Evolutionary conservation across 768 basidiomycete species (phyloP).

Genomic region (Basidioascus undulatus): DNA sequence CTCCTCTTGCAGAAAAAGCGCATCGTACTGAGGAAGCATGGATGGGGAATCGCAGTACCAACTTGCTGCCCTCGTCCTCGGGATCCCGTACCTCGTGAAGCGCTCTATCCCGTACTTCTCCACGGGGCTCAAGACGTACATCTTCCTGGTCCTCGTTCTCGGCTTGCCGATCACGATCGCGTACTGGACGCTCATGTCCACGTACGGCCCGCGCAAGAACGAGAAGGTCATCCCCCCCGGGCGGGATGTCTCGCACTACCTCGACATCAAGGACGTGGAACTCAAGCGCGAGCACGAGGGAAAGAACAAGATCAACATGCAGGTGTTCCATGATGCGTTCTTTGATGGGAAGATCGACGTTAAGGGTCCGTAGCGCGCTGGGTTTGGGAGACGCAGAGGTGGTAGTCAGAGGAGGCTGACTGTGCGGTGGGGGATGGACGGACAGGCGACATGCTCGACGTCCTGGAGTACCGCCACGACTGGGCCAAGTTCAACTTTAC

Average conservation of each 20-base stretch:
- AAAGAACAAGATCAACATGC: constrained; percentile 88
- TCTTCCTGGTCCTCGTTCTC: constrained; percentile 54
- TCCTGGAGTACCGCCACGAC: constrained; percentile 83
- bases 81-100: constrained; percentile 64
- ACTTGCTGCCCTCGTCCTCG: constrained; percentile 48
- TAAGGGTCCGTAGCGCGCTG: constrained; percentile 36
- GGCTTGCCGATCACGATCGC: constrained; percentile 52
- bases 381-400: no score
- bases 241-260: constrained; percentile 67
- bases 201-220: constrained; percentile 50
- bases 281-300: constrained; percentile 56
- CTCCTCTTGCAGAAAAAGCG: no score
- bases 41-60: no score
- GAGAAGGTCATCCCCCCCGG: constrained; percentile 65
- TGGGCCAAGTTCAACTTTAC: constrained; percentile 87
- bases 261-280: constrained; percentile 63
- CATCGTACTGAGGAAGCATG: no score
- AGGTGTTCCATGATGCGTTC: constrained; percentile 89
- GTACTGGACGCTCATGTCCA: constrained; percentile 78
- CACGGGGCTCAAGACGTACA: constrained; percentile 51
- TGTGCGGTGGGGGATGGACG: neutral
- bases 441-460: constrained; percentile 72
- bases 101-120: constrained; percentile 55
- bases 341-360: constrained; percentile 91
- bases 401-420: no score